These are phyloP conservation scores for Bathelium albidoporum DNA, from an alignment of 495 filamentous ascomycete species.

Conservation along the genomic window DNA sequence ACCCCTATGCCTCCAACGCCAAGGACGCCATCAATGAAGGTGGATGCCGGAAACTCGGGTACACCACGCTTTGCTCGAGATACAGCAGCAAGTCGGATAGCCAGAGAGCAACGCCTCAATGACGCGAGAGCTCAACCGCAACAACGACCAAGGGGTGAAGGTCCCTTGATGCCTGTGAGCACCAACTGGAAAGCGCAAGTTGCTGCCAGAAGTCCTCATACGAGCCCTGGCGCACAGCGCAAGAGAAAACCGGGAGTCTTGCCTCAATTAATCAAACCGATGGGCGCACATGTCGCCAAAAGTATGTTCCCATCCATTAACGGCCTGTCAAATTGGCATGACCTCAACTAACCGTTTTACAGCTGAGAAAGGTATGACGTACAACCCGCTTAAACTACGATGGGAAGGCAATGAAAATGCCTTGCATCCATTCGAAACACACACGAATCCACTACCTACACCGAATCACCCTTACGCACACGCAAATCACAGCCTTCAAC, in stretches of 20 bases:
- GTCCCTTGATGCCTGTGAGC: conserved; percentile 52
- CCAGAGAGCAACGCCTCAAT: conserved; percentile 63
- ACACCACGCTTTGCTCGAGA: conserved; percentile 86
- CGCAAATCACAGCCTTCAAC: neutral
- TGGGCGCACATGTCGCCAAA: conserved; percentile 53
- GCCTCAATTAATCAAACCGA: conserved; percentile 61
- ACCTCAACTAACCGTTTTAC: conserved; percentile 10
- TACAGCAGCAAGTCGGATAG: conserved; percentile 80
- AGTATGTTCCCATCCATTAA: conserved; percentile 41
- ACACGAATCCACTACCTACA: conserved; percentile 16
- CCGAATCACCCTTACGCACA: conserved; percentile 12
- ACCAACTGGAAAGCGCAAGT: conserved; percentile 75
- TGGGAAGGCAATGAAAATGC: conserved; percentile 97
- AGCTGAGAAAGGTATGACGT: conserved; percentile 91
- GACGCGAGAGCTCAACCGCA: conserved; percentile 1
- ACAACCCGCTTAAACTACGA: conserved; percentile 70
- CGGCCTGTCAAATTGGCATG: conserved; percentile 10
- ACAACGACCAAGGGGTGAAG: conserved; percentile 29
- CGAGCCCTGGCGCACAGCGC: conserved; percentile 51
- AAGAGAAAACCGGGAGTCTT: conserved; percentile 36
- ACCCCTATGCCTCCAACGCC: conserved; percentile 41
- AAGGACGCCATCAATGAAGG: neutral
- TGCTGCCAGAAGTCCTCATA: conserved; percentile 43
- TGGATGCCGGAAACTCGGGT: conserved; percentile 1
- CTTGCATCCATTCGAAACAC: conserved; percentile 34